Percentiles rank a stretch among this genome's conserved stretches.
These are phyloP conservation scores for Prunus yedoensis DNA, from an alignment of 331 rosid genomes.

Conservation along the genomic window DNA sequence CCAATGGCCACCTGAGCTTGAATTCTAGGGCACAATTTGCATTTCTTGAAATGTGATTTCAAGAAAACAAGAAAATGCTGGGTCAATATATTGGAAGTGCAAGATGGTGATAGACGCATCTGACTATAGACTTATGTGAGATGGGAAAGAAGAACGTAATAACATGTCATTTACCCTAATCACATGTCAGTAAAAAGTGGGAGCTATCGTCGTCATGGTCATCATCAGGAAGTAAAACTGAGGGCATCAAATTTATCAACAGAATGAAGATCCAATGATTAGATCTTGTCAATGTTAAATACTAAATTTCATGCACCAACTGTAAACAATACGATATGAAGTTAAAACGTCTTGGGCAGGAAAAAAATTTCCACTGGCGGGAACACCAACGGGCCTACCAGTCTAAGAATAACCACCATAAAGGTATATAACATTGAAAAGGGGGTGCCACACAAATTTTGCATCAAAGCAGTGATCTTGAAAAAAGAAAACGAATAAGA, in stretches of 20 bases:
- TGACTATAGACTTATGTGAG: too few relatives aligned
- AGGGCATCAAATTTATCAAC: not conserved
- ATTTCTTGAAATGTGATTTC: not conserved
- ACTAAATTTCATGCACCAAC: not conserved
- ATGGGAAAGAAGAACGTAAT: too few relatives aligned
- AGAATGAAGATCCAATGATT: not conserved
- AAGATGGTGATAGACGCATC: too few relatives aligned
- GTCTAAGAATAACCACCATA: too few relatives aligned
- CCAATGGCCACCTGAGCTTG: not conserved
- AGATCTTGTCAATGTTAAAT: not conserved
- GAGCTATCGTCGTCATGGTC: not conserved
- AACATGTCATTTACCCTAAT: not conserved
- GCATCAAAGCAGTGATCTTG: too few relatives aligned
- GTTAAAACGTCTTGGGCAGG: not conserved
- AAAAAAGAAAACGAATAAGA: too few relatives aligned
- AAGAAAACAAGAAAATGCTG: not conserved
- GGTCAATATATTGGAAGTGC: too few relatives aligned
- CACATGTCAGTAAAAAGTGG: not conserved
- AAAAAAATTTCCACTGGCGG: not conserved
- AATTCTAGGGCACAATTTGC: not conserved
- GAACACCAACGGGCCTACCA: too few relatives aligned
- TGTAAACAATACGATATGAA: not conserved
- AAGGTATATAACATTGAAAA: too few relatives aligned
- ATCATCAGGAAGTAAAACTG: not conserved
- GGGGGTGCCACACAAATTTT: too few relatives aligned